Evolutionary conservation across 345 rosid genomes (phyloP).

Genomic region (Corymbia maculata): DNA sequence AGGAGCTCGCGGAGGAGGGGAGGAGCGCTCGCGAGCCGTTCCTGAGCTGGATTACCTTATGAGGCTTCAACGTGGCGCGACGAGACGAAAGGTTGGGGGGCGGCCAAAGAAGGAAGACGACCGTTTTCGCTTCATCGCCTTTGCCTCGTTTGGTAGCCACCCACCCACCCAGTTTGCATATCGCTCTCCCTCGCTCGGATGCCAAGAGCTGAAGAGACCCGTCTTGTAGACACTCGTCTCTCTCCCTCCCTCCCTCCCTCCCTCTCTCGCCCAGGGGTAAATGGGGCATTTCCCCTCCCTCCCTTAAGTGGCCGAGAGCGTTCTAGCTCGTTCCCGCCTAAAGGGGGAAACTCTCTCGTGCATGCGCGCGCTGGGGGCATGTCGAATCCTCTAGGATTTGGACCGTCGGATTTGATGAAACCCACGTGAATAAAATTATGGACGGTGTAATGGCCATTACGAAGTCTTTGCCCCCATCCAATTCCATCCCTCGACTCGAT

Average conservation of each 20-base stretch:
- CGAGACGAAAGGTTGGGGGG: not conserved
- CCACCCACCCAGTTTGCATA: not conserved
- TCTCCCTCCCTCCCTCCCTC: not conserved
- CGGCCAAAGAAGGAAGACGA: not conserved
- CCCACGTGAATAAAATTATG: not conserved
- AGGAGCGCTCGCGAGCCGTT: not conserved
- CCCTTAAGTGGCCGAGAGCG: not conserved
- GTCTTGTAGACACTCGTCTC: too few relatives aligned
- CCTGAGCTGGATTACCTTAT: not conserved
- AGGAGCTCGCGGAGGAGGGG: not conserved
- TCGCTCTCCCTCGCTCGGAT: not conserved
- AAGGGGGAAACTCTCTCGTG: not conserved
- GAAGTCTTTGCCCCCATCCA: not conserved
- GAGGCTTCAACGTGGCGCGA: not conserved
- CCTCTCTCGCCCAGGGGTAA: not conserved
- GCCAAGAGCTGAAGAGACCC: not conserved
- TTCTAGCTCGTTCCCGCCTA: not conserved
- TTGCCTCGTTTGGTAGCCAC: not conserved
- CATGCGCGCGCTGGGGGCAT: accelerated
- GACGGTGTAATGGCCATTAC: accelerated
- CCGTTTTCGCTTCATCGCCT: not conserved
- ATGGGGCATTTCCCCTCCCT: not conserved
- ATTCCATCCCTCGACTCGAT: not conserved
- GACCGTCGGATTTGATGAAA: not conserved
- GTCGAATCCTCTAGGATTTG: not conserved